Conservation (phyloP, 768 basidiomycete genomes). For the Suillus luteus region DNA sequence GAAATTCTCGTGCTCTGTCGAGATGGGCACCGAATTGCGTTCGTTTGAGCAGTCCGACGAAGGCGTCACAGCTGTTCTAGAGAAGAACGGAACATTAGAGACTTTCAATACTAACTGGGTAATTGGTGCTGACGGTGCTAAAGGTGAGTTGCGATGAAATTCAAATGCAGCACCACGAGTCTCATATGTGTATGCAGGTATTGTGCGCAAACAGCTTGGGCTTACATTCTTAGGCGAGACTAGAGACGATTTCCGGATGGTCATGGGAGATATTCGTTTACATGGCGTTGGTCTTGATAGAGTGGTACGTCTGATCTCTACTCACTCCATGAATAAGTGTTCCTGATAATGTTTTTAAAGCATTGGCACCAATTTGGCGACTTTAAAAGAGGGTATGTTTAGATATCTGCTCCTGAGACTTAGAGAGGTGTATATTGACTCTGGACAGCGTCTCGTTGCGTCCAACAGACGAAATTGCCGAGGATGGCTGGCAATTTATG, state of each 20-base stretch:
- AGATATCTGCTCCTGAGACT: not conserved
- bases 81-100: too few species aligned
- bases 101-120: too few species aligned
- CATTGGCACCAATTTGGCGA: slow-evolving; percentile 44
- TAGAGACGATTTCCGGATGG: slow-evolving; percentile 25
- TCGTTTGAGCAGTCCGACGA: not conserved
- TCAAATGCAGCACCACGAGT: not conserved
- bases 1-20: slow-evolving; percentile 33
- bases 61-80: too few species aligned
- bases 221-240: slow-evolving; percentile 32
- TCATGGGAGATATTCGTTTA: slow-evolving; percentile 41
- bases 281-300: slow-evolving; percentile 36
- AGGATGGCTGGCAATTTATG: slow-evolving; percentile 25
- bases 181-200: not conserved
- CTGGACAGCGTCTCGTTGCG: slow-evolving; percentile 15
- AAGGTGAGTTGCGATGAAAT: slow-evolving; percentile 10
- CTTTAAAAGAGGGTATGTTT: not conserved
- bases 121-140: slow-evolving; percentile 18
- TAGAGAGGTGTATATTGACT: not conserved
- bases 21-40: slow-evolving; percentile 37
- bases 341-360: not conserved
- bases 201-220: slow-evolving; percentile 14
- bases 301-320: slow-evolving; percentile 30
- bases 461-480: slow-evolving; percentile 22
- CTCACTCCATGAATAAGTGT: not conserved